Evolutionary conservation across 2,329 filamentous ascomycete genomes (phyloP).

Genomic region (Grosmannia serpens): DNA sequence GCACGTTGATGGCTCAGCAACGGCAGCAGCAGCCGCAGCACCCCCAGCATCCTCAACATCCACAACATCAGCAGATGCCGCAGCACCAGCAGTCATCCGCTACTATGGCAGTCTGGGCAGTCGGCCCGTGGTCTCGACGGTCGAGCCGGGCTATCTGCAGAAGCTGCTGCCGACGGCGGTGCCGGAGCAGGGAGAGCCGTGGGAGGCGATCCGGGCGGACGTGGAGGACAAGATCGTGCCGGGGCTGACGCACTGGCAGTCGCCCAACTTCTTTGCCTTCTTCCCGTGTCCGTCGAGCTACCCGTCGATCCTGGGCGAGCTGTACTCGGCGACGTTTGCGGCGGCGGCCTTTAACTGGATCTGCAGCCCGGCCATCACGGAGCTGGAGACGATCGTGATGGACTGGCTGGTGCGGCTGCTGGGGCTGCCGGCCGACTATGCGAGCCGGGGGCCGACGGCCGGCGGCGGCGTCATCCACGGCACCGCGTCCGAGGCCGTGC

Average conservation of each 20-base stretch:
- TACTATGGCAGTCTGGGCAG: constrained; percentile 70
- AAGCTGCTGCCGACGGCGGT: constrained; percentile 60
- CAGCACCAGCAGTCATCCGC: constrained; percentile 50
- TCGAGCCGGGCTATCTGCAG: constrained; percentile 76
- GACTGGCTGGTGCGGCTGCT: constrained; percentile 81
- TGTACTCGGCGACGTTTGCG: constrained; percentile 82
- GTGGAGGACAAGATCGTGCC: constrained; percentile 81
- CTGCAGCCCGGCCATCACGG: constrained; percentile 82
- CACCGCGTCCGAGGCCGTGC: constrained; percentile 75
- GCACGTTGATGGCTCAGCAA: no score
- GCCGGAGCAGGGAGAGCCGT: constrained; percentile 58
- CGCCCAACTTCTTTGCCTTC: constrained; percentile 91
- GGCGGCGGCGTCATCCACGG: constrained; percentile 94
- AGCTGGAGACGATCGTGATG: constrained; percentile 84
- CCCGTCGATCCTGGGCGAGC: constrained; percentile 78
- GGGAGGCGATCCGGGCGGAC: constrained; percentile 71
- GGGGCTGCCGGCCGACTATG: constrained; percentile 59
- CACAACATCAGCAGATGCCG: no score
- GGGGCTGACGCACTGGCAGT: constrained; percentile 87
- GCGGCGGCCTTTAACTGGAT: constrained; percentile 96
- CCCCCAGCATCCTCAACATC: no score
- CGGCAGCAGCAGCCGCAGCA: no score
- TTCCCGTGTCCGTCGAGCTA: constrained; percentile 76
- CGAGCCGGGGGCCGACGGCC: constrained; percentile 55
- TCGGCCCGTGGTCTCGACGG: constrained; percentile 61